Conservation (phyloP, 345 rosid species). For the Hypericum perforatum region DNA sequence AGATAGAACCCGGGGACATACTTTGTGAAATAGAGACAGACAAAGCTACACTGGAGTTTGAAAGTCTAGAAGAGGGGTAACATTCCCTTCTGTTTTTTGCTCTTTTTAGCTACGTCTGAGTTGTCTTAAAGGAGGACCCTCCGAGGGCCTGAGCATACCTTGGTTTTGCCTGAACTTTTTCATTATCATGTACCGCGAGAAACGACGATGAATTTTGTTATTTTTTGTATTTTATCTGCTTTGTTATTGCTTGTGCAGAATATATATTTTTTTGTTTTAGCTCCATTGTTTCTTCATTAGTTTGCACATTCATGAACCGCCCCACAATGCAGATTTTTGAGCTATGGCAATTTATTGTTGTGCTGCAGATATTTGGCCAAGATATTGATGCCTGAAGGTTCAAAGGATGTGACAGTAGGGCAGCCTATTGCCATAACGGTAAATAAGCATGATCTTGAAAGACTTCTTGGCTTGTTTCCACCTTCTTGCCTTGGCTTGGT, state of each 20-base stretch:
- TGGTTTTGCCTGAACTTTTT: too few species aligned
- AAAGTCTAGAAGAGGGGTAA: slow-evolving; percentile 97
- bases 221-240: too few species aligned
- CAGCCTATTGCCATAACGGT: slow-evolving; percentile 84
- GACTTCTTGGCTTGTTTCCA: too few species aligned
- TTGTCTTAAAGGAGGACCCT: not conserved
- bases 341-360: not conserved
- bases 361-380: slow-evolving; percentile 76
- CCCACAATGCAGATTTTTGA: too few species aligned
- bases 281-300: too few species aligned
- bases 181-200: too few species aligned
- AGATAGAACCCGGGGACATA: slow-evolving; percentile 91
- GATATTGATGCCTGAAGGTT: slow-evolving; percentile 73
- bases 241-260: too few species aligned
- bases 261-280: too few species aligned
- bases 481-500: too few species aligned
- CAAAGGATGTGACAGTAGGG: slow-evolving; percentile 86
- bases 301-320: too few species aligned
- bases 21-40: slow-evolving; percentile 96
- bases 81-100: slow-evolving; percentile 11
- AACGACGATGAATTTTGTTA: too few species aligned
- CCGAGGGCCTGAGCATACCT: not conserved
- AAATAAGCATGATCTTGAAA: slow-evolving; percentile 13
- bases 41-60: slow-evolving; percentile 91
- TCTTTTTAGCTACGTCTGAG: slow-evolving; percentile 4